Base-by-base conservation (phyloP, 495 filamentous ascomycete genomes). In the Aspergillus homomorphus region DNA sequence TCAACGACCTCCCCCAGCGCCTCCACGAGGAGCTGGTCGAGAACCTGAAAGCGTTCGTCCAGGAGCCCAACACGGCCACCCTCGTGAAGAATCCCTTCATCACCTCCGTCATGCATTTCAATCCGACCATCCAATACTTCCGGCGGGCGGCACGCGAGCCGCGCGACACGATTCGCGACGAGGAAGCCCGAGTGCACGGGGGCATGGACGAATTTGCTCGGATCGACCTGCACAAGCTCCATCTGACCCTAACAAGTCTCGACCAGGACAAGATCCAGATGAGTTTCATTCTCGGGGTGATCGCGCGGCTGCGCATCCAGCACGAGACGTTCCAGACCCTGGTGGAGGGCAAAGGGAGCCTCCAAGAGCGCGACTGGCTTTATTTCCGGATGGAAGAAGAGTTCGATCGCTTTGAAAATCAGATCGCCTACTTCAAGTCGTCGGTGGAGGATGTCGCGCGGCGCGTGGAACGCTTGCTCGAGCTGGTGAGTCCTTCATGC, bases 261-360 rank as follows among this genome's bases (percentile, higher is more conserved):
- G 55, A 57, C 23, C 55, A 57, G 26, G 55, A 57, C 21, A 57
- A 51, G 30, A 57, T 57, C 55, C 55, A 57, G 33, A 57, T 57
- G 55, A 57, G 14, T 14, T 57, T 57, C 16, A 51, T 57, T 16
- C 55, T 57, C 6, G 55, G 45, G 20, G 55, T 57, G 28, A 57
- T 57, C 9, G 18, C 30, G 28, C 55, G 55, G 30, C 46, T 57
- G 46, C 55, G 55, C 15, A 57, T 51, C 26, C 55, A 51, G 20
- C 55, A 57, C 33, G 55, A 57, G 45, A 41, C 43, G 8, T 57
- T 57, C 30, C 55, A 57, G 38, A 15, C 55, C 45, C 41, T 57
- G 19, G 55, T 51, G 19, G 51, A 57, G 48, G 18, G 33, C 28
- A 42, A 26, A 14, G 33, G 20, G 2, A 51, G 19, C 30, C 45